Conservation (phyloP, 2,329 filamentous ascomycete species). For the Aotearoamyces nothofagi region DNA sequence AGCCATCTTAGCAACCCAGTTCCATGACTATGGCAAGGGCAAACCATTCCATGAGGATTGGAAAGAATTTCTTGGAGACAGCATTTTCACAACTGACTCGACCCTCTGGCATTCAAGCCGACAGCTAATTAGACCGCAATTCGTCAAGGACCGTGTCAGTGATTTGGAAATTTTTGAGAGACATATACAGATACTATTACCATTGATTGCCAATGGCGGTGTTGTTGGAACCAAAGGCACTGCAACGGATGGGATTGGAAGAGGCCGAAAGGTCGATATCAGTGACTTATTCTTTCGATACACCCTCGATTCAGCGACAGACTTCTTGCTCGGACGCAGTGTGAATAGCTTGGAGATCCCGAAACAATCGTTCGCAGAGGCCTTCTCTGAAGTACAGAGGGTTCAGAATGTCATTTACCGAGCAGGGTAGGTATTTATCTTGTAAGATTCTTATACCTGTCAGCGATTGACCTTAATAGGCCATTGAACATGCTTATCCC, state of each 20-base stretch:
- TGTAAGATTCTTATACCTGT: background rate
- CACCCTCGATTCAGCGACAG: conserved; percentile 72
- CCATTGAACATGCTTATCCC: conserved; percentile 49
- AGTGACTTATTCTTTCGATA: conserved; percentile 70
- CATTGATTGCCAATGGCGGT: conserved; percentile 44
- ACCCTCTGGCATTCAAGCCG: conserved; percentile 65
- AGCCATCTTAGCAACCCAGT: conserved; percentile 76
- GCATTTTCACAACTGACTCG: conserved; percentile 71
- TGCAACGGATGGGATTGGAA: conserved; percentile 46
- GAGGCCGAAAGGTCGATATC: conserved; percentile 52
- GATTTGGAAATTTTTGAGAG: conserved; percentile 71
- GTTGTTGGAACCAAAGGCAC: conserved; percentile 42
- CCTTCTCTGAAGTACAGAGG: conserved; percentile 67
- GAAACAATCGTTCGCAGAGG: conserved; percentile 57
- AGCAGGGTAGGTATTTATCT: conserved; percentile 33
- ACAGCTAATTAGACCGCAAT: conserved; percentile 74
- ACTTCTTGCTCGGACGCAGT: conserved; percentile 70
- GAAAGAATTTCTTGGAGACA: conserved; percentile 60
- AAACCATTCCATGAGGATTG: conserved; percentile 59
- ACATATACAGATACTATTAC: conserved; percentile 61
- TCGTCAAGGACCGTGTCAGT: conserved; percentile 69
- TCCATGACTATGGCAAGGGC: conserved; percentile 79
- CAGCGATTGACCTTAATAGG: conserved; percentile 18
- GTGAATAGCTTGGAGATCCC: conserved; percentile 43
- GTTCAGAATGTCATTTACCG: conserved; percentile 54